phyloP scores from a whole-genome alignment of 768 basidiomycete genomes.

The Pluteus cervinus region DNA sequence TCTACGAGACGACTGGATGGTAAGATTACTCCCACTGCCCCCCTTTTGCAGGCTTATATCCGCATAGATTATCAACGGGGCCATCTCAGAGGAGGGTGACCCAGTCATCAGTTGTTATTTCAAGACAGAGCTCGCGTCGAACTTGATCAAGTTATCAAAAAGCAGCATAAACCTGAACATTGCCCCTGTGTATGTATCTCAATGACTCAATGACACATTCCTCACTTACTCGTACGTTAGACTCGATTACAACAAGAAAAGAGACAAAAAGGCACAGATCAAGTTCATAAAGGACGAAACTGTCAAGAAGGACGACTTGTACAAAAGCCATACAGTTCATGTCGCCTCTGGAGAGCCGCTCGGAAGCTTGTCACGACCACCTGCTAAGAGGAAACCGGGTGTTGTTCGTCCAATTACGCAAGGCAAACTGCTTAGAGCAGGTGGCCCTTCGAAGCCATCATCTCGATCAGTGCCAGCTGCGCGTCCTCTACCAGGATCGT shows the following conservation, averaged over 20 bases:
- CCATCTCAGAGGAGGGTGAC: conserved; percentile 86
- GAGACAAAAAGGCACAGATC: conserved; percentile 87
- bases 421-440: conserved; percentile 72
- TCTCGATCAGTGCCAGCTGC: conserved; percentile 54
- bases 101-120: conserved; percentile 87
- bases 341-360: conserved; percentile 87
- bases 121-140: conserved; percentile 91
- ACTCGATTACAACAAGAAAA: conserved; percentile 92
- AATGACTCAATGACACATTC: background rate
- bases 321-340: conserved; percentile 90
- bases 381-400: conserved; percentile 85
- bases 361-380: conserved; percentile 73
- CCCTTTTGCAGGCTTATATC: conserved; percentile 4
- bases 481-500: conserved; percentile 57
- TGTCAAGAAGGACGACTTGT: conserved; percentile 68
- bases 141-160: conserved; percentile 76
- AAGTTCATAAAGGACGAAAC: conserved; percentile 89
- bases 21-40: conserved; percentile 27
- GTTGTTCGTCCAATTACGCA: conserved; percentile 78
- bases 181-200: conserved; percentile 60
- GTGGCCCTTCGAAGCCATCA: conserved; percentile 61
- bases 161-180: conserved; percentile 69
- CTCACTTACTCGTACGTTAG: conserved; percentile 31
- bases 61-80: conserved; percentile 67
- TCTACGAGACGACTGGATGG: conserved; percentile 93